Evolutionary conservation across 768 basidiomycete species (phyloP).

Genomic region (Leccinellum albellum): DNA sequence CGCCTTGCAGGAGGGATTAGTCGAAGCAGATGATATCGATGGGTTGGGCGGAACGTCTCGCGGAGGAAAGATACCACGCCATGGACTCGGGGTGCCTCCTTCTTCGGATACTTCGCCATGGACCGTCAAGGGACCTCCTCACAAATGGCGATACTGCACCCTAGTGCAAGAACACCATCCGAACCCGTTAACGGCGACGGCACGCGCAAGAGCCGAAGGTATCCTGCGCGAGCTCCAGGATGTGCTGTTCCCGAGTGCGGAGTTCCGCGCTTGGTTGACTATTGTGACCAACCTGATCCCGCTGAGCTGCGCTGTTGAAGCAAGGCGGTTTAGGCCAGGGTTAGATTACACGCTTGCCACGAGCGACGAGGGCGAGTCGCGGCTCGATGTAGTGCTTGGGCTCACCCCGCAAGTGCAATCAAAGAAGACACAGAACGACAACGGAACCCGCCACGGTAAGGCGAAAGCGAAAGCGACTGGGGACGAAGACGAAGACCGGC

Average conservation of each 20-base stretch:
- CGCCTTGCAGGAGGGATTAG: constrained; percentile 61
- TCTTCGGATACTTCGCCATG: constrained; percentile 50
- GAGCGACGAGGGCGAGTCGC: constrained; percentile 74
- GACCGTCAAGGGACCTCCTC: constrained; percentile 81
- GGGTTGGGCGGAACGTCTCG: constrained; percentile 53
- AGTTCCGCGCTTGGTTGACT: constrained; percentile 90
- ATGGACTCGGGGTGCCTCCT: constrained; percentile 54
- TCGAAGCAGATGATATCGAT: constrained; percentile 61
- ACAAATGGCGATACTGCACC: constrained; percentile 89
- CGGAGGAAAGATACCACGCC: constrained; percentile 54
- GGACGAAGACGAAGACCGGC: constrained; percentile 24
- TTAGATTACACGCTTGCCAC: constrained; percentile 94
- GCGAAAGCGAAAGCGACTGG: constrained; percentile 24
- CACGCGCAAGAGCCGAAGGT: constrained; percentile 17
- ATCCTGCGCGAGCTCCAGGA: constrained; percentile 53
- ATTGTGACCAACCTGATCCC: constrained; percentile 71
- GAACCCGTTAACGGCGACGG: background rate
- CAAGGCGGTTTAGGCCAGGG: constrained; percentile 85
- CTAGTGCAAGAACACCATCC: constrained; percentile 32
- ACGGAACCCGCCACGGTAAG: constrained; percentile 21
- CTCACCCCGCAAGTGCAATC: constrained; percentile 63
- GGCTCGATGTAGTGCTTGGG: constrained; percentile 83
- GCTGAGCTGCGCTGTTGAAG: constrained; percentile 68
- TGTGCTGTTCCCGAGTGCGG: constrained; percentile 69
- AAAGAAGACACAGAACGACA: constrained; percentile 11